These are phyloP conservation scores for Cryptococcus sp. DNA, from an alignment of 1,284 basidiomycete species.

Conservation along the genomic window DNA sequence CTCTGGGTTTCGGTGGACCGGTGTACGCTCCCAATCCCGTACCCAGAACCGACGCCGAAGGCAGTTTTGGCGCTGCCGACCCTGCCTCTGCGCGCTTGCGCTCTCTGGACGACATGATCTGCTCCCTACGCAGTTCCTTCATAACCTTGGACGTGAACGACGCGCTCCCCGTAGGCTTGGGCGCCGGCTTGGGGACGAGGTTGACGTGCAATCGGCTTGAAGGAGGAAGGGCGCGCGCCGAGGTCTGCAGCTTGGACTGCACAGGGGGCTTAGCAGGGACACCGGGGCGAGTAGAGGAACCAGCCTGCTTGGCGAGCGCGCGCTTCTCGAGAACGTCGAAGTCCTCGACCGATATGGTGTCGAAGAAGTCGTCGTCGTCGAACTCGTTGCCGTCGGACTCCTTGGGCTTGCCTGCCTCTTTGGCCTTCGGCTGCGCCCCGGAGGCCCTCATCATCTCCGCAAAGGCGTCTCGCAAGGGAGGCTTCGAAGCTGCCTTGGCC, in stretches of 20 bases:
- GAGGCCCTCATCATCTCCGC: constrained; percentile 46
- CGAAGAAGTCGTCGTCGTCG: constrained; percentile 38
- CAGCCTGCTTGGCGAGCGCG: constrained; percentile 20
- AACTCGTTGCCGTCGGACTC: constrained; percentile 30
- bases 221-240: constrained; percentile 11
- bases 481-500: constrained; percentile 18
- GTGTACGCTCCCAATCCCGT: constrained; percentile 43
- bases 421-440: constrained; percentile 16
- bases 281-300: constrained; percentile 2
- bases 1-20: constrained; percentile 15
- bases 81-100: constrained; percentile 20
- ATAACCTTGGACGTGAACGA: constrained; percentile 40
- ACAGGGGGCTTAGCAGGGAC: constrained; percentile 7
- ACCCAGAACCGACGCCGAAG: constrained; percentile 33
- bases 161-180: constrained; percentile 20
- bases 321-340: constrained; percentile 43
- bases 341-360: constrained; percentile 35
- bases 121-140: constrained; percentile 38
- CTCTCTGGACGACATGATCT: constrained; percentile 17
- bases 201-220: constrained; percentile 38
- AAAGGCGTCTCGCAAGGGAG: constrained; percentile 38
- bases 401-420: constrained; percentile 10
- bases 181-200: constrained; percentile 27
- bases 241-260: constrained; percentile 9
- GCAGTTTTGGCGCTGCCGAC: constrained; percentile 23